A percentile compares a stretch with the other conserved stretches of the same genome.
These are phyloP conservation scores for Cyclospora cayetanensis DNA, from an alignment of 169 alveolate species.

Conservation along the genomic window DNA sequence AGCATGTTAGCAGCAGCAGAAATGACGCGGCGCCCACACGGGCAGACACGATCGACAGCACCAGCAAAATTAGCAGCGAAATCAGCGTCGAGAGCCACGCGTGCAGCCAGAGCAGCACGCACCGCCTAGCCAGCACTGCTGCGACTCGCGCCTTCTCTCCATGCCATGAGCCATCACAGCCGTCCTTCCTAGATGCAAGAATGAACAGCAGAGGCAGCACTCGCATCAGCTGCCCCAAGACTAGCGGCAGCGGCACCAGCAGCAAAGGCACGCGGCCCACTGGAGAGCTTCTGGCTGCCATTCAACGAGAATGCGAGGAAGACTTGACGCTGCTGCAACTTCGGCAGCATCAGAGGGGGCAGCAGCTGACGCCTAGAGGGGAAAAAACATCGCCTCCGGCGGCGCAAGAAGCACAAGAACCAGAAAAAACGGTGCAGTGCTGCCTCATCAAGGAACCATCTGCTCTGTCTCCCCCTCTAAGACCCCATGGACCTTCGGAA, in stretches of 20 bases:
- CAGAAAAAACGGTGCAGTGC: neutral
- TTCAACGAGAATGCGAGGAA: slow-evolving; percentile 1
- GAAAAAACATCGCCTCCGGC: neutral
- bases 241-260: slow-evolving; percentile 13
- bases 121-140: neutral
- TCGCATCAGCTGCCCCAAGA: neutral
- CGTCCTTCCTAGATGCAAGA: too few species aligned
- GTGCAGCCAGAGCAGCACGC: neutral
- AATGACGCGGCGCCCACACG: neutral
- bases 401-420: neutral
- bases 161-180: too few species aligned
- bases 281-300: neutral
- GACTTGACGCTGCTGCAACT: slow-evolving; percentile 13
- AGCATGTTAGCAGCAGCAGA: neutral
- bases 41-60: neutral
- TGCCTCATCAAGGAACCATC: slow-evolving; percentile 4
- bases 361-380: slow-evolving; percentile 4
- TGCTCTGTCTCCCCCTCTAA: slow-evolving; percentile 22
- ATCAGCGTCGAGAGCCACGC: neutral
- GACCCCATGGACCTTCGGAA: neutral
- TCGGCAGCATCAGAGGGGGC: neutral
- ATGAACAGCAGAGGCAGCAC: neutral
- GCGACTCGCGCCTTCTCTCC: too few species aligned
- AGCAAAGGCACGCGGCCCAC: neutral
- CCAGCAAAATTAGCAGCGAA: neutral